Evolutionary conservation across 192 early-diverging fungal genomes (phyloP).

Genomic region (Piromyces finnis): DNA sequence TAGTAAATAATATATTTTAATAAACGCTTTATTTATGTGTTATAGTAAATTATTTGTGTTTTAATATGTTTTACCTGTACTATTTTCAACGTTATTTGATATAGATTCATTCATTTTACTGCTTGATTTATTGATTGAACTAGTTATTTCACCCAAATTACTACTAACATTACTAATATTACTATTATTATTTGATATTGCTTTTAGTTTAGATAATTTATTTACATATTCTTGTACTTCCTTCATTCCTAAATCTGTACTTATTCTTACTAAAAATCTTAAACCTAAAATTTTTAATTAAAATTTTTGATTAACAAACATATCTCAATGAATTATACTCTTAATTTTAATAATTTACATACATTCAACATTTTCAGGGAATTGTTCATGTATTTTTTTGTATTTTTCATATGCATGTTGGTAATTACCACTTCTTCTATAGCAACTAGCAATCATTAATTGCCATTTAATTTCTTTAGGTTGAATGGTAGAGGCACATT

Average conservation of each 20-base stretch:
- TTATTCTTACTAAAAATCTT: constrained; percentile 34
- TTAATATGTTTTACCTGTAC: not conserved
- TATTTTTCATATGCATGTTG: constrained; percentile 33
- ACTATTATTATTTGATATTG: not conserved
- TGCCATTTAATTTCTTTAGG: constrained; percentile 33
- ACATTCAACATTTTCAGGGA: constrained; percentile 39
- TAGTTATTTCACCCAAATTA: not conserved
- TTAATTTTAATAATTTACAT: constrained; percentile 8
- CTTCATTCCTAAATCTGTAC: constrained; percentile 38
- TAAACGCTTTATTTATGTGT: no score
- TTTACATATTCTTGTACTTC: constrained; percentile 30
- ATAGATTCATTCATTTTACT: not conserved
- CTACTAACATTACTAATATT: not conserved
- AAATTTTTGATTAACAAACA: no score
- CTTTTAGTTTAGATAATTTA: constrained; percentile 18
- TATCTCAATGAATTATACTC: no score
- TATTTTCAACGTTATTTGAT: not conserved
- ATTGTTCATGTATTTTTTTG: constrained; percentile 26
- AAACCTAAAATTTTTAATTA: no score
- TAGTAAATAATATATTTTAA: no score
- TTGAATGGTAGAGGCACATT: constrained; percentile 23
- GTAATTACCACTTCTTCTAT: constrained; percentile 28
- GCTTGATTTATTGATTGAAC: not conserved
- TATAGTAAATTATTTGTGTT: no score
- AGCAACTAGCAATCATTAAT: constrained; percentile 37